phyloP scores from a whole-genome alignment of 139 green algal species.

The Chlorella sp. region DNA sequence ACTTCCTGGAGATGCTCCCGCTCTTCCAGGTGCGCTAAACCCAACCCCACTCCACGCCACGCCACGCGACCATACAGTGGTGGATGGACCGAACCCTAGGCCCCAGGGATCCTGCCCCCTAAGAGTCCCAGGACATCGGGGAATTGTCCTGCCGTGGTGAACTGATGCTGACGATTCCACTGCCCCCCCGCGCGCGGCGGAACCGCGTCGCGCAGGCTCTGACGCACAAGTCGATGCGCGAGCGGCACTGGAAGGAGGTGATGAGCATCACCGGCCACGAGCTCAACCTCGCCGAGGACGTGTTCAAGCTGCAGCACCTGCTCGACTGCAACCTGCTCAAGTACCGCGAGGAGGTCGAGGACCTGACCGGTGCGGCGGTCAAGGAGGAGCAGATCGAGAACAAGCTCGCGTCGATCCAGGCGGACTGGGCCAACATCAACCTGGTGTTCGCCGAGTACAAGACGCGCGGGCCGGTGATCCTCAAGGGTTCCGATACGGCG shows the following conservation, averaged over 20 bases:
- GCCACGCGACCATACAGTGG: too few relatives aligned
- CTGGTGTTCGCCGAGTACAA: slow-evolving; percentile 90
- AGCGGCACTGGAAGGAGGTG: slow-evolving; percentile 81
- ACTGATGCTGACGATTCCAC: too few relatives aligned
- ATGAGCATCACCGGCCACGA: slow-evolving; percentile 68
- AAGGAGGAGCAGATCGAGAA: slow-evolving; percentile 90
- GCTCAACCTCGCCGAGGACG: slow-evolving; percentile 79
- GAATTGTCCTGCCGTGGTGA: too few relatives aligned
- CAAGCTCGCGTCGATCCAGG: slow-evolving; percentile 35
- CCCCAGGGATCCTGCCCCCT: too few relatives aligned
- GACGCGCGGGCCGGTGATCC: slow-evolving; percentile 75
- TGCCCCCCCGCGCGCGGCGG: too few relatives aligned
- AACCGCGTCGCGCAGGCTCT: slow-evolving; percentile 64
- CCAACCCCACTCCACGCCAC: too few relatives aligned
- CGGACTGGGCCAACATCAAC: slow-evolving; percentile 70
- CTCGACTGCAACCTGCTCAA: slow-evolving; percentile 73
- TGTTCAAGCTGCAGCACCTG: slow-evolving; percentile 86
- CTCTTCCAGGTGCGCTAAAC: slow-evolving; percentile 74
- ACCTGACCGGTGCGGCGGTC: slow-evolving; percentile 68
- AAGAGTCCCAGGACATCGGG: too few relatives aligned
- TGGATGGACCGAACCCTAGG: too few relatives aligned
- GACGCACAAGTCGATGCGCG: slow-evolving; percentile 61
- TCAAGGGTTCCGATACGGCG: slow-evolving; percentile 80
- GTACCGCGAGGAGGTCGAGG: slow-evolving; percentile 80
- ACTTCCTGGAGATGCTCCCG: slow-evolving; percentile 86